phyloP scores from a whole-genome alignment of 1,139 yeast genomes.

The Debaryomycetaceae sp. region DNA sequence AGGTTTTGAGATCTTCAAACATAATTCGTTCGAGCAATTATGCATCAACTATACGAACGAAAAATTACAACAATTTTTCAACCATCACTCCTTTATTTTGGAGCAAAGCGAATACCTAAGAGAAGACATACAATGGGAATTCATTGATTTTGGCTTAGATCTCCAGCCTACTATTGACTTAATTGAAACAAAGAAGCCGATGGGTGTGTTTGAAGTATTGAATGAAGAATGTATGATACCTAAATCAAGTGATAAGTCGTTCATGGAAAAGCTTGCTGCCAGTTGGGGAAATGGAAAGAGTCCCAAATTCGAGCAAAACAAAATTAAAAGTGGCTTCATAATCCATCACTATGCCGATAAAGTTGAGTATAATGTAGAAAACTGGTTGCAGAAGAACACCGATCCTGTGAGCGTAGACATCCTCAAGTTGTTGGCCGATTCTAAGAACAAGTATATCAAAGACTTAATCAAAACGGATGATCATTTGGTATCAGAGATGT shows the following conservation, averaged over 20 bases:
- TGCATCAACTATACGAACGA: slow-evolving; percentile 97
- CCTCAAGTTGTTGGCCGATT: slow-evolving; percentile 51
- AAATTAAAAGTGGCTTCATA: slow-evolving; percentile 66
- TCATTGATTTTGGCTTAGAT: slow-evolving; percentile 95
- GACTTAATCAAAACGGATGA: slow-evolving; percentile 24
- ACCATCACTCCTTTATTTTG: slow-evolving; percentile 94
- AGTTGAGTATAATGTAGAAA: slow-evolving; percentile 87
- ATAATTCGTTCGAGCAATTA: slow-evolving; percentile 91
- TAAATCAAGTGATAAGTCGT: slow-evolving; percentile 77
- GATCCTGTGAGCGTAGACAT: slow-evolving; percentile 88
- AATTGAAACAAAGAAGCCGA: slow-evolving; percentile 72
- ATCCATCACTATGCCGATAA: slow-evolving; percentile 93
- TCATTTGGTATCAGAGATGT: slow-evolving; percentile 8
- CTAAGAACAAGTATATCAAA: slow-evolving; percentile 50
- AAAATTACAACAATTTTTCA: slow-evolving; percentile 92
- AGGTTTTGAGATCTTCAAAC: slow-evolving; percentile 92
- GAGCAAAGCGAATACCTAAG: slow-evolving; percentile 94
- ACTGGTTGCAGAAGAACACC: slow-evolving; percentile 92
- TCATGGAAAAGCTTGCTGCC: slow-evolving; percentile 71
- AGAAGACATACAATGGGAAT: slow-evolving; percentile 95
- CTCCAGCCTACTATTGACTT: slow-evolving; percentile 91
- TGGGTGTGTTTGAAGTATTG: slow-evolving; percentile 83
- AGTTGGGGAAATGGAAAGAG: slow-evolving; percentile 58
- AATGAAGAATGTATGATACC: slow-evolving; percentile 98
- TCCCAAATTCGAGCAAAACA: slow-evolving; percentile 67